phyloP scores from a whole-genome alignment of 202 grass and related monocot species.

The Carex sylvatica region DNA sequence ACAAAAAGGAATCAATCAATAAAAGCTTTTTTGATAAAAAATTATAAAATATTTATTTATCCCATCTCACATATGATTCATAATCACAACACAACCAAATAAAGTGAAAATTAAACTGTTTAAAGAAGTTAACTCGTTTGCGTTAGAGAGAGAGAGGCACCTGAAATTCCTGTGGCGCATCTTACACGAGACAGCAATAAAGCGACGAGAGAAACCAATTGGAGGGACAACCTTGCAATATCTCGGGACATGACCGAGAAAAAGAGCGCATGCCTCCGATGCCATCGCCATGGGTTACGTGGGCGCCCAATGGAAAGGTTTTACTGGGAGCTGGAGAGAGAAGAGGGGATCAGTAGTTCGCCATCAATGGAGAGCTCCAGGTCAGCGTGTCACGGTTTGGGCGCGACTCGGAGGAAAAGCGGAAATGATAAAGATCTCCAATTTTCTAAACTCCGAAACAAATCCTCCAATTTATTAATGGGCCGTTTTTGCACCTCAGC shows the following conservation, averaged over 20 bases:
- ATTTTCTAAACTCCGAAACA: too few relatives aligned
- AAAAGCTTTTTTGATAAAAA: background rate
- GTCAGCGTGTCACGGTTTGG: background rate
- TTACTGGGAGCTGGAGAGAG: background rate
- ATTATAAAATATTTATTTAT: background rate
- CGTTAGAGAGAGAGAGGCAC: conserved; percentile 22
- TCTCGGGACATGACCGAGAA: conserved; percentile 18
- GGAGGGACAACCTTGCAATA: background rate
- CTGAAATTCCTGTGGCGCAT: conserved; percentile 44
- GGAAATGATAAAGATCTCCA: too few relatives aligned
- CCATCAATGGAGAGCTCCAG: background rate
- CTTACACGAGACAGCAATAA: conserved; percentile 31
- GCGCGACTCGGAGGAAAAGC: background rate
- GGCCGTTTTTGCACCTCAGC: too few relatives aligned
- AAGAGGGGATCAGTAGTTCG: background rate
- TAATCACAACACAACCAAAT: background rate
- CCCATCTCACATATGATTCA: background rate
- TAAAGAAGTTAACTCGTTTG: background rate
- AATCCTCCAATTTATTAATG: too few relatives aligned
- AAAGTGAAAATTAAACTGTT: background rate
- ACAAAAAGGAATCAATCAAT: background rate
- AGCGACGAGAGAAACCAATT: background rate
- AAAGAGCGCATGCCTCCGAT: conserved; percentile 31
- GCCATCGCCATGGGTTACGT: conserved; percentile 37
- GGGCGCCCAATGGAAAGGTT: background rate